Evolutionary conservation across 2,329 filamentous ascomycete species (phyloP), one percentile per base, ranked within the genome.

Genomic region (Pseudocercospora crystallina): DNA sequence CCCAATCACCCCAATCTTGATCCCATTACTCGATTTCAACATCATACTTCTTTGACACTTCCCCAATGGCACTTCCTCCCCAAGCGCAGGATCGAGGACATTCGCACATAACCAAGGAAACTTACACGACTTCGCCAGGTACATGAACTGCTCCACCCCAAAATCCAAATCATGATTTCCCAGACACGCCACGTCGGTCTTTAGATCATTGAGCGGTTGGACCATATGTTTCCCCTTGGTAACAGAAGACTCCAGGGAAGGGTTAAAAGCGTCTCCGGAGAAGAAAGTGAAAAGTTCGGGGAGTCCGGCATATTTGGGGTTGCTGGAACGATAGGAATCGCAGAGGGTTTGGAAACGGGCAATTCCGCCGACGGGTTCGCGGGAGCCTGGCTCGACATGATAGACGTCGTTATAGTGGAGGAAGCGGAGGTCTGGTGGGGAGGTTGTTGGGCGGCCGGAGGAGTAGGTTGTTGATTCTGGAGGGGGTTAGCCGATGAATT

Each of bases 131-230:
- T 76, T 76, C 4, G 85, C 78, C 42, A 96, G 76, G 63, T 90
- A 78, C 49, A 82, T 77, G 67, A 91, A 91, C 67, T 95, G 90
- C 48, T 80, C 78, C 35, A 95, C 86, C 10, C 90, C 91, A 70
- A 96, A 96, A 73, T 96, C 91, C 47, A 96, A 82, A 66, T 96
- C 91, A 69, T 96, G 90, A 67, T 96, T 96, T 80, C 90, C 90
- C 43, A 95, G 78, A 67, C 88, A 91, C n/a, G 90, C 86, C 37
- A 85, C 87, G 65, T 89, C 80, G 1, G 89, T 94, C 3, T 85
- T 83, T 59, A 90, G 82, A 17, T 79, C 76, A 68, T 96, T 95
- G 39, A 96, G 72, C 8, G 94, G 79, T 0, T 89, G 86, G 8
- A 95, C 84, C 91, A 96, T 96, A 70, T 96, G 91, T 59, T 84